Percentiles rank a stretch among this genome's conserved stretches.
These are phyloP conservation scores for Botrytis hyacinthi DNA, from an alignment of 2,329 filamentous ascomycete genomes.

Conservation along the genomic window DNA sequence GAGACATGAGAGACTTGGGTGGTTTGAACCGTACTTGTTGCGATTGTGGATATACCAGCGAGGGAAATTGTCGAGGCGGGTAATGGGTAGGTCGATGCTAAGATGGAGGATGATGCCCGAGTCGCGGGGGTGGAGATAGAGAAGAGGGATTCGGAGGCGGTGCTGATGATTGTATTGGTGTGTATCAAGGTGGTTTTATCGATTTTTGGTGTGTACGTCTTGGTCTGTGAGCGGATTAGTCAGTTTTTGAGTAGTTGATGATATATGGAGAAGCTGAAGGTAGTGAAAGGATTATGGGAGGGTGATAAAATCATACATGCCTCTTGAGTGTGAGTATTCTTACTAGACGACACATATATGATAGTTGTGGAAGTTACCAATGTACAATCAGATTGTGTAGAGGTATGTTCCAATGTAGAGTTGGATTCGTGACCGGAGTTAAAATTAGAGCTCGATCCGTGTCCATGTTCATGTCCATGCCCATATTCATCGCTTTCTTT, in stretches of 20 bases:
- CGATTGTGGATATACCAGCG: not conserved
- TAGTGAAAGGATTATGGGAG: too few relatives aligned
- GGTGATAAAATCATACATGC: not conserved
- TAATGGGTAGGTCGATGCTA: not conserved
- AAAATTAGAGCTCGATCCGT: not conserved
- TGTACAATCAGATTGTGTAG: not conserved
- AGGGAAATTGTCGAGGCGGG: not conserved
- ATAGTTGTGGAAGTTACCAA: not conserved
- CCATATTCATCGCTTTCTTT: not conserved
- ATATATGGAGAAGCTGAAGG: not conserved
- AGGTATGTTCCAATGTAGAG: not conserved
- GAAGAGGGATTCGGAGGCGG: not conserved
- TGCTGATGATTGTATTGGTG: not conserved
- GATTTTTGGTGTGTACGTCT: not conserved
- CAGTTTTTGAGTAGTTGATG: too few relatives aligned
- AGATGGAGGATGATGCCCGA: not conserved
- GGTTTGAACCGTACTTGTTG: not conserved
- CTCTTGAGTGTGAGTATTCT: not conserved
- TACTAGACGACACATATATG: not conserved
- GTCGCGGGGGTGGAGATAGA: not conserved
- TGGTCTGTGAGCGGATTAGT: not conserved
- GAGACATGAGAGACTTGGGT: not conserved
- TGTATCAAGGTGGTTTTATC: not conserved
- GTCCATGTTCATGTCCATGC: not conserved
- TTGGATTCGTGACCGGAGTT: not conserved